A percentile compares a stretch with the other conserved stretches of the same genome.
These are phyloP conservation scores for Glycine latifolia DNA, from an alignment of 306 rosid genomes.

Conservation along the genomic window DNA sequence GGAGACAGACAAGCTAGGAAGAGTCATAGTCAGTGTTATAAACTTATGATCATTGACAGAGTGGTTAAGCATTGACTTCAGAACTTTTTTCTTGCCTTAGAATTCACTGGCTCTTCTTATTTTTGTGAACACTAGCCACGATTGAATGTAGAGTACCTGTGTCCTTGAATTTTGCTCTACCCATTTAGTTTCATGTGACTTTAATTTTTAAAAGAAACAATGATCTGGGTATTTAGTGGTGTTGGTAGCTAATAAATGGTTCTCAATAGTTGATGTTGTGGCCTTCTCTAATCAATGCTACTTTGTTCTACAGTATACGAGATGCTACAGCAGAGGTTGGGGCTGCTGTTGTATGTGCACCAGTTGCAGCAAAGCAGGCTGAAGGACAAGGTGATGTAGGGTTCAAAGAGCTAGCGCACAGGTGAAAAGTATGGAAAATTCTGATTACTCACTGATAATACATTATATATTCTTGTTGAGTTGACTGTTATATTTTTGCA, in stretches of 20 bases:
- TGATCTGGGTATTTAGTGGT: too few species aligned
- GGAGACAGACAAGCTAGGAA: too few species aligned
- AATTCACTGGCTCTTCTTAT: too few species aligned
- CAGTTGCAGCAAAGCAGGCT: slow-evolving; percentile 77
- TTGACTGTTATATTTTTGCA: neutral
- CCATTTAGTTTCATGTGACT: too few species aligned
- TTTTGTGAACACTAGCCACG: too few species aligned
- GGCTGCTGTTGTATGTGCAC: slow-evolving; percentile 83
- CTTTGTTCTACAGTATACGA: slow-evolving; percentile 67
- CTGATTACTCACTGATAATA: neutral
- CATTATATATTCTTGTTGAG: neutral
- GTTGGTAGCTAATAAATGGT: neutral
- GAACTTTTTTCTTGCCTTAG: too few species aligned
- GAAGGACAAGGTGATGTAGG: slow-evolving; percentile 82
- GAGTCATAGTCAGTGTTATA: too few species aligned
- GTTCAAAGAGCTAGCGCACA: slow-evolving; percentile 66
- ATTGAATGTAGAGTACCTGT: too few species aligned
- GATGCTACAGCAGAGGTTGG: slow-evolving; percentile 84
- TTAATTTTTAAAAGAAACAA: too few species aligned
- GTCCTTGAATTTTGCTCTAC: too few species aligned
- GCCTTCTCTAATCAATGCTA: neutral
- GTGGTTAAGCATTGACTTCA: too few species aligned
- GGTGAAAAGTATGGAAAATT: slow-evolving; percentile 74
- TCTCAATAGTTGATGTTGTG: neutral
- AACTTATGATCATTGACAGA: too few species aligned